phyloP scores from a whole-genome alignment of 1,139 yeast species.

The Lodderomyces metapsilosis region DNA sequence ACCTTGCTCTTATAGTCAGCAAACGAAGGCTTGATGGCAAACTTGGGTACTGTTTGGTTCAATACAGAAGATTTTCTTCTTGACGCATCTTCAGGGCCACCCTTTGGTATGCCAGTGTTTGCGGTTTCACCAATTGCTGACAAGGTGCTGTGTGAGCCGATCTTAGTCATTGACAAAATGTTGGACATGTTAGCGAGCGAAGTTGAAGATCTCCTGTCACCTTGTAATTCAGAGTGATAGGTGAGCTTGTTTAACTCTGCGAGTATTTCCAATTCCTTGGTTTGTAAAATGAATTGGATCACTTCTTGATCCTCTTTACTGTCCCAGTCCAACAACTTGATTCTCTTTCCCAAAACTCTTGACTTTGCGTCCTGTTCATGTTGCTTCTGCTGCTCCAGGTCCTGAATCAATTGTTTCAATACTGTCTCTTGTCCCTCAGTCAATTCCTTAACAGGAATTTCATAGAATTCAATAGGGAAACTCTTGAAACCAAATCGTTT shows the following conservation, averaged over 20 bases:
- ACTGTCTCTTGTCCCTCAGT: slow-evolving; percentile 20
- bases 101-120: background rate
- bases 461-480: slow-evolving; percentile 36
- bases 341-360: slow-evolving; percentile 26
- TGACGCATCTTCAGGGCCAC: background rate
- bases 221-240: slow-evolving; percentile 35
- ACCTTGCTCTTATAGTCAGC: slow-evolving; percentile 14
- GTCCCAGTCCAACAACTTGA: slow-evolving; percentile 27
- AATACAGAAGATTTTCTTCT: slow-evolving; percentile 31
- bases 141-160: slow-evolving; percentile 25
- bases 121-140: slow-evolving; percentile 18
- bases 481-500: slow-evolving; percentile 39
- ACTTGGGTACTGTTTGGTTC: slow-evolving; percentile 26
- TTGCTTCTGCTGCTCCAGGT: slow-evolving; percentile 11
- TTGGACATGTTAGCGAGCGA: slow-evolving; percentile 33
- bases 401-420: slow-evolving; percentile 22
- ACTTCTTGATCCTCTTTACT: slow-evolving; percentile 30
- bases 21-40: slow-evolving; percentile 34
- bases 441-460: slow-evolving; percentile 27
- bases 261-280: slow-evolving; percentile 36
- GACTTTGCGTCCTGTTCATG: slow-evolving; percentile 5
- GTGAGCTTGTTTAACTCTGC: slow-evolving; percentile 38
- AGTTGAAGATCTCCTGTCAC: slow-evolving; percentile 34
- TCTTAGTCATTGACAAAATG: slow-evolving; percentile 24
- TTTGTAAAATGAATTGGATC: slow-evolving; percentile 32